Evolutionary conservation across 1,284 basidiomycete genomes (phyloP), one percentile per base, ranked within the genome.

Genomic region (Chalciporus sp.): DNA sequence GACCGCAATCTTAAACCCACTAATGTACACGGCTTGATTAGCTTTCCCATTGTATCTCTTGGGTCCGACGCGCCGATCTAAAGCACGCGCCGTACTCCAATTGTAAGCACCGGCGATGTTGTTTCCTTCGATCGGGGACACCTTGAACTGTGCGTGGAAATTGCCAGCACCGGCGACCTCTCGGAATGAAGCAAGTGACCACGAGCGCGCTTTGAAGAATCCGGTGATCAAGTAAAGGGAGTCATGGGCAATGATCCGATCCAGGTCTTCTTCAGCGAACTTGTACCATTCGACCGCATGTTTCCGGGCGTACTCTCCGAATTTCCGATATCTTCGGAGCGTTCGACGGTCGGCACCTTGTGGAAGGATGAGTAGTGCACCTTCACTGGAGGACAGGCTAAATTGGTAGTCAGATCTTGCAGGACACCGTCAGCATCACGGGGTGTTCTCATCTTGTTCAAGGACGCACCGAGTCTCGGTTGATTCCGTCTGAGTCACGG

Each of bases 151-250:
- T 10, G 14, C 9, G 1, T 5, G n/a, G 8, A 44, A 23, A 12
- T 14, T 8, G 7, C 26, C 31, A 10, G 31, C 4, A 33, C 10
- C 11, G 4, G 31, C 31, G 31, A 14, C 8, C 16, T 33, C 31
- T 12, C 12, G 26, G 7, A 61, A 61, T 11, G 53, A 47, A 0
- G 51, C 60, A 8, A 53, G 40, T 1, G 57, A 47, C 59, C 60
- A 61, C 27, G 51, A 45, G 2, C 46, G 11, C 1, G 60, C 33
- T 31, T 61, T 61, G 29, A 53, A 44, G 4, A 49, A 7, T 16
- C 60, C 60, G 1, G 59, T 61, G 3, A 61, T 49, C 35, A 61
- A 2, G 19, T 61, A 61, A 19, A 59, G 50, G 10, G 59, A 55
- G 14, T 61, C 61, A 7, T 20, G 9, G 11, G 9, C 46, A 31